phyloP scores from a whole-genome alignment of 1,284 basidiomycete species.

The Ceratorhiza oryzae-sativae region DNA sequence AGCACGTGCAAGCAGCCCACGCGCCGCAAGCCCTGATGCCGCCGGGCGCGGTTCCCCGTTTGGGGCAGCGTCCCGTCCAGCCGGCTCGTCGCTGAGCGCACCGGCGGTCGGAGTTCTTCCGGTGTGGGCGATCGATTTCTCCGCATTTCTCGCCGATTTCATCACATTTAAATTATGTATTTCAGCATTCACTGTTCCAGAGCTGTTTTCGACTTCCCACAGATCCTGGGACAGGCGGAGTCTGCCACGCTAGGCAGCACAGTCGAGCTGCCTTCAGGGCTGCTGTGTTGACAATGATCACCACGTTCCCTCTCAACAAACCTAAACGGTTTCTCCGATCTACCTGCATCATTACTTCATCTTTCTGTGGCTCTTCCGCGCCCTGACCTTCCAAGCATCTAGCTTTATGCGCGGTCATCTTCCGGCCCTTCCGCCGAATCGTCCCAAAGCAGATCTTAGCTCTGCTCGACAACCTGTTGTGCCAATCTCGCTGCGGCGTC shows the following conservation, averaged over 20 bases:
- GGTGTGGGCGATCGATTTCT: background rate
- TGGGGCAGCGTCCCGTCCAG: background rate
- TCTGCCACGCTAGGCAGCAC: background rate
- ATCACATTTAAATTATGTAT: background rate
- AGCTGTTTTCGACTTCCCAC: background rate
- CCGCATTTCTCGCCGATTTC: background rate
- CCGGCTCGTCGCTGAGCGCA: background rate
- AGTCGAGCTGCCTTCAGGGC: background rate
- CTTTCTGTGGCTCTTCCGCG: constrained; percentile 20
- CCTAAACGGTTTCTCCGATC: constrained; percentile 31
- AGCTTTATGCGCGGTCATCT: constrained; percentile 2
- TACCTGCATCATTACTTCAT: constrained; percentile 5
- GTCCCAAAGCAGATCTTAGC: background rate
- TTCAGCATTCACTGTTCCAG: background rate
- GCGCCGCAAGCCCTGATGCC: background rate
- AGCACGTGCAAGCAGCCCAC: constrained; percentile 17
- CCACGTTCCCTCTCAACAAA: constrained; percentile 12
- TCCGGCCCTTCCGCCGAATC: constrained; percentile 10
- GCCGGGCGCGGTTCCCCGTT: constrained; percentile 10
- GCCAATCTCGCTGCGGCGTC: background rate
- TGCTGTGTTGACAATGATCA: background rate
- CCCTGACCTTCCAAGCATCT: constrained; percentile 4
- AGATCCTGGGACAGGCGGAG: background rate
- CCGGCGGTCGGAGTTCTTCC: background rate
- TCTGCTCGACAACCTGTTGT: background rate